A percentile compares a stretch with the other conserved stretches of the same genome.
Conservation (phyloP, 2,329 filamentous ascomycete species). For the Colletotrichum endophyticum region DNA sequence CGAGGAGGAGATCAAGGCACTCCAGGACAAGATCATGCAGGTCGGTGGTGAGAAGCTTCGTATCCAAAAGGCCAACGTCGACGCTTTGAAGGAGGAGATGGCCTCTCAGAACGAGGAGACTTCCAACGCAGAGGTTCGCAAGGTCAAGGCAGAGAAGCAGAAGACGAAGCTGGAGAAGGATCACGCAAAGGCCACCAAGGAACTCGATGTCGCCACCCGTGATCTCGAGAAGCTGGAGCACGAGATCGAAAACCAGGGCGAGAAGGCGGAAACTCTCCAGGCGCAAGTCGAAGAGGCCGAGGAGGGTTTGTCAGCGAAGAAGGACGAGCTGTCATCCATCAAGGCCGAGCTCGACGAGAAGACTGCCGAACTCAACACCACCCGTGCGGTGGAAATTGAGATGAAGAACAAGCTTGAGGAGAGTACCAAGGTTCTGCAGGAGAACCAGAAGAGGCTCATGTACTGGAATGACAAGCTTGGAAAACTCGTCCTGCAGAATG, state of each 20-base stretch:
- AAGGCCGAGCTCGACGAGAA: slow-evolving; percentile 90
- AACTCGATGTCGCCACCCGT: slow-evolving; percentile 72
- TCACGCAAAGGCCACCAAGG: slow-evolving; percentile 76
- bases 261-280: slow-evolving; percentile 75
- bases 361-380: slow-evolving; percentile 84
- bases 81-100: slow-evolving; percentile 86
- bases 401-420: slow-evolving; percentile 99
- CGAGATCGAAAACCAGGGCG: slow-evolving; percentile 79
- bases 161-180: slow-evolving; percentile 87
- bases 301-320: slow-evolving; percentile 77
- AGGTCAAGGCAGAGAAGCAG: slow-evolving; percentile 93
- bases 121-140: slow-evolving; percentile 84
- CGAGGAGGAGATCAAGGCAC: slow-evolving; percentile 88
- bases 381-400: slow-evolving; percentile 89
- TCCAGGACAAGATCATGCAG: slow-evolving; percentile 98
- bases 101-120: slow-evolving; percentile 79
- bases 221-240: slow-evolving; percentile 81
- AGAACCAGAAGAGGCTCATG: slow-evolving; percentile 82
- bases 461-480: slow-evolving; percentile 91
- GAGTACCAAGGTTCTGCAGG: slow-evolving; percentile 84
- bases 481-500: slow-evolving; percentile 83
- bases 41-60: slow-evolving; percentile 93
- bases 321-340: slow-evolving; percentile 76
- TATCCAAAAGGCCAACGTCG: slow-evolving; percentile 88
- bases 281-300: slow-evolving; percentile 82